Percentiles rank a stretch among this genome's conserved stretches.
These are phyloP conservation scores for Caryopteris hybrid DNA, from an alignment of 305 asterid genomes.

Conservation along the genomic window DNA sequence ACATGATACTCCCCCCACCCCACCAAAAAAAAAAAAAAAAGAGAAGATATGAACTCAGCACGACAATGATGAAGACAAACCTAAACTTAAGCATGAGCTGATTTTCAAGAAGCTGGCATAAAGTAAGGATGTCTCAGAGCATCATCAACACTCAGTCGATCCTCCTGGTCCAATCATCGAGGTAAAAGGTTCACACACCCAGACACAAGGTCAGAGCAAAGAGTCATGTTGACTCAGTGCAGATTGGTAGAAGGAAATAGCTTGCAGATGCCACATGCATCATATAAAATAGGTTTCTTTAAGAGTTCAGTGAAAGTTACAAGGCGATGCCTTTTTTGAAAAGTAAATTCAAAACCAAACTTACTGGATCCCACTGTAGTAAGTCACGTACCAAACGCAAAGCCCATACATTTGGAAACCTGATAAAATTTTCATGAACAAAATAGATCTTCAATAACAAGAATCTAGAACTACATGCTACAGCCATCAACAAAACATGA, in stretches of 20 bases:
- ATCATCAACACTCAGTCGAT: slow-evolving; percentile 73
- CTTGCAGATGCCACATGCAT: background rate
- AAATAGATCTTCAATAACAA: background rate
- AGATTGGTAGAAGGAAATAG: background rate
- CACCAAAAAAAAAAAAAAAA: too few species aligned
- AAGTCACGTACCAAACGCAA: slow-evolving; percentile 83
- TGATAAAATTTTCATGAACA: slow-evolving; percentile 24
- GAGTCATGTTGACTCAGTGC: background rate
- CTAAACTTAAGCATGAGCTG: background rate
- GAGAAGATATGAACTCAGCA: background rate
- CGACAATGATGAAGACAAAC: background rate
- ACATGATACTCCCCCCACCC: background rate
- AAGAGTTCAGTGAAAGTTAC: background rate
- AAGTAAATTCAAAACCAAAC: slow-evolving; percentile 25
- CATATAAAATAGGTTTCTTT: background rate
- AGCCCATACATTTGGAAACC: slow-evolving; percentile 83
- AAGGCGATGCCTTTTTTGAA: slow-evolving; percentile 8
- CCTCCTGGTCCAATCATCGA: slow-evolving; percentile 52
- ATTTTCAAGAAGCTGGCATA: slow-evolving; percentile 25
- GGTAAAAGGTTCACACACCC: background rate
- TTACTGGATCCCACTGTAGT: slow-evolving; percentile 90
- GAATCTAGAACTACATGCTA: too few species aligned
- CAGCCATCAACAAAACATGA: background rate
- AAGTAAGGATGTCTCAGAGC: slow-evolving; percentile 89
- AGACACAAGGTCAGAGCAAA: background rate